These are phyloP conservation scores for Trichosporon coremiiforme DNA, from an alignment of 1,284 basidiomycete species.

Conservation along the genomic window DNA sequence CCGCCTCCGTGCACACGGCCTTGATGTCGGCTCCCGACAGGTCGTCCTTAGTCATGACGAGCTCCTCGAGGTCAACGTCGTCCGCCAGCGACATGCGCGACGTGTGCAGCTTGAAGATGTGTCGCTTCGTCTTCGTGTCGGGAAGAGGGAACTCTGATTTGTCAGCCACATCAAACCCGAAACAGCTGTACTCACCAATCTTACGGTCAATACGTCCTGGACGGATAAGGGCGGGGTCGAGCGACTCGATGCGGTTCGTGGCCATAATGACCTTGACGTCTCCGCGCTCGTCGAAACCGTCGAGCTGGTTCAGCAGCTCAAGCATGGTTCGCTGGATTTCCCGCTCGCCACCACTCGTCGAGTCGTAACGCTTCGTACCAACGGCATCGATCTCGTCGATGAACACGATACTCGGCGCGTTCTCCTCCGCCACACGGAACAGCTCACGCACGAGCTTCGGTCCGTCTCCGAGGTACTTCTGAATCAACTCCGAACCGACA, in stretches of 20 bases:
- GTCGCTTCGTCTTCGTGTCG: slow-evolving; percentile 93
- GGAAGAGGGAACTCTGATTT: slow-evolving; percentile 83
- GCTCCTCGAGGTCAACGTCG: slow-evolving; percentile 96
- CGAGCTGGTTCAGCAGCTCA: slow-evolving; percentile 71
- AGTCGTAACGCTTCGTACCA: slow-evolving; percentile 96
- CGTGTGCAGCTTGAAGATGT: slow-evolving; percentile 97
- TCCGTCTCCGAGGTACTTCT: slow-evolving; percentile 99
- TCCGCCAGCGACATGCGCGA: slow-evolving; percentile 88
- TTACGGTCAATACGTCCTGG: slow-evolving; percentile 98
- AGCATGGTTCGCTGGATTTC: slow-evolving; percentile 99
- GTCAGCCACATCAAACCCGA: slow-evolving; percentile 16
- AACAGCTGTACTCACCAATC: slow-evolving; percentile 63
- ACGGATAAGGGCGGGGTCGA: slow-evolving; percentile 95
- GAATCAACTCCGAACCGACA: slow-evolving; percentile 96
- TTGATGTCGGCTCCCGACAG: slow-evolving; percentile 98
- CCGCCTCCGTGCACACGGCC: slow-evolving; percentile 95
- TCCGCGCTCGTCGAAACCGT: slow-evolving; percentile 98
- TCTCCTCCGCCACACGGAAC: slow-evolving; percentile 95
- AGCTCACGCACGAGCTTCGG: slow-evolving; percentile 97
- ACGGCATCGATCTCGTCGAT: slow-evolving; percentile 99
- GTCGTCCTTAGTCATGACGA: slow-evolving; percentile 94
- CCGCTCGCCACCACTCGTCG: slow-evolving; percentile 94
- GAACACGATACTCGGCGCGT: slow-evolving; percentile 97
- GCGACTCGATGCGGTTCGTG: slow-evolving; percentile 72
- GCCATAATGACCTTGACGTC: slow-evolving; percentile 86